Conservation (phyloP, 805 yeast species). For the Starmerella cellae region DNA sequence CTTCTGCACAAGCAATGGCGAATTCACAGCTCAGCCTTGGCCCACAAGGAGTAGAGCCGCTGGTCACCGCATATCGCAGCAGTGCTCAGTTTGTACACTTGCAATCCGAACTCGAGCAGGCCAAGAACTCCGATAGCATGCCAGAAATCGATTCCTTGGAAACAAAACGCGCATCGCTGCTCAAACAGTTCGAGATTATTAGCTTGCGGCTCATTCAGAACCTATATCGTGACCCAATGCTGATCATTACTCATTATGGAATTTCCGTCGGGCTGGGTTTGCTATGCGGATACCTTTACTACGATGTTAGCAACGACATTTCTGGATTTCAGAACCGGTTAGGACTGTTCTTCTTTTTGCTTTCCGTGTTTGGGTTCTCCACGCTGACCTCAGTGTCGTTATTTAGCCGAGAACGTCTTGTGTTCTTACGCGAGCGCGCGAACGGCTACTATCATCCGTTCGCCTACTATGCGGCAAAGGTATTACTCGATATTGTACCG, state of each 20-base stretch:
- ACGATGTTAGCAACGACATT: constrained; percentile 71
- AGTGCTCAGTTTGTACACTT: constrained; percentile 22
- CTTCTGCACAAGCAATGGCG: constrained; percentile 19
- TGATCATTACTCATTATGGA: constrained; percentile 72
- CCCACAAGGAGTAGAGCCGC: constrained; percentile 22
- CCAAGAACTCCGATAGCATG: background rate
- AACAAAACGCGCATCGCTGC: constrained; percentile 40
- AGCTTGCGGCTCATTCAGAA: constrained; percentile 84
- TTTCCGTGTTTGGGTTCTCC: constrained; percentile 88
- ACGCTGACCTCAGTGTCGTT: constrained; percentile 84
- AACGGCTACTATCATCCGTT: constrained; percentile 85
- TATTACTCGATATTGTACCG: constrained; percentile 85
- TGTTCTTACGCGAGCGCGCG: constrained; percentile 84
- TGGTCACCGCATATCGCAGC: constrained; percentile 24
- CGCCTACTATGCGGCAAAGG: constrained; percentile 73
- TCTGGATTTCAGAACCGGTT: constrained; percentile 93
- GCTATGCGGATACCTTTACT: constrained; percentile 78
- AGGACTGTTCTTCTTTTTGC: constrained; percentile 80
- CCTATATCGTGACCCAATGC: constrained; percentile 79
- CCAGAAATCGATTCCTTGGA: background rate
- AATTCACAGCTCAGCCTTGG: constrained; percentile 17
- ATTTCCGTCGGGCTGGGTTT: constrained; percentile 64
- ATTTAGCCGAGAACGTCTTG: constrained; percentile 75
- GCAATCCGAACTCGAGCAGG: constrained; percentile 19
- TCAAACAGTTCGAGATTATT: constrained; percentile 56